Base-by-base conservation (phyloP, 2,329 filamentous ascomycete genomes). In the Scedosporium aurantiacum region DNA sequence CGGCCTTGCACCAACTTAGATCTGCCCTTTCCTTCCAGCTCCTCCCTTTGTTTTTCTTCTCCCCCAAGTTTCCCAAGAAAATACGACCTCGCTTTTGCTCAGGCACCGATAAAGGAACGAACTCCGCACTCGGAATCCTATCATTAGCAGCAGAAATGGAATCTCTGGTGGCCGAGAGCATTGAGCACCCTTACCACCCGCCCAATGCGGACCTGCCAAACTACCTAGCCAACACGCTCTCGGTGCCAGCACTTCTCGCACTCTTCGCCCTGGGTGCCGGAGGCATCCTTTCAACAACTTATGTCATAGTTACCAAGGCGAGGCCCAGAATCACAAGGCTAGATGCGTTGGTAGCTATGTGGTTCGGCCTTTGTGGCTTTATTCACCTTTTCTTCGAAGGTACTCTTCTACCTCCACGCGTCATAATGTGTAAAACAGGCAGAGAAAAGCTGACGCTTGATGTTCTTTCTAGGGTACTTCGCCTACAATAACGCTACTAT, bases 311-410 rank as follows among this genome's bases (percentile, higher is more conserved):
- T 63, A 82, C 80, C 65, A 74, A 73, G 62, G 68, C 78, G 45
- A 77, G 82, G 21, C 82, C 84, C 1, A 75, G 72, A 8, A 69
- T 90, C 60, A 74, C 76, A 37, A 72, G 67, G 5, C 71, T 70
- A 27, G 88, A 91, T 65, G 77, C 84, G 55, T 66, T 80, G 12
- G 82, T 81, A 4, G 82, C 87, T 23, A 73, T 90, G 73, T 93
- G 90, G 89, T 92, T 92, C 71, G 80, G 87, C 23, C 77, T 93
- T 14, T 89, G 87, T 79, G 82, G 75, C 71, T 81, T 66, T 64
- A 78, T 76, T 63, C 75, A 77, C 63, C 58, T 75, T n/a, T 72
- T 76, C 64, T 73, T 79, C 50, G 76, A 79, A 66, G 74, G 73
- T 73, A 64, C 27, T 43, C 61, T 28, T 40, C 32, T 28, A n/a